Base-by-base conservation (phyloP, 129 eudicot species). In the Tanacetum coccineum region DNA sequence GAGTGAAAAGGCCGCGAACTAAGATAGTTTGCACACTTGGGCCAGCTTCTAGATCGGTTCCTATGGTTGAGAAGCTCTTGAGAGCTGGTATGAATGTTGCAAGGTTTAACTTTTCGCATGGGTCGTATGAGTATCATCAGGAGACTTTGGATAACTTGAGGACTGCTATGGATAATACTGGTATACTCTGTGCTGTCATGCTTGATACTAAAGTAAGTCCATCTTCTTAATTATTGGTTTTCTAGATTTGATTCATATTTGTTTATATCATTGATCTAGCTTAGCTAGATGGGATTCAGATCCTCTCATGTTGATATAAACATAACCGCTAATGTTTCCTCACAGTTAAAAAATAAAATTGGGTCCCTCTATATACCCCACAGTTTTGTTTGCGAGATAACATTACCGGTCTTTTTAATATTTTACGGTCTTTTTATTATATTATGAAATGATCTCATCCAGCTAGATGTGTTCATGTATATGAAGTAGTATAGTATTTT, bases 71-170 rank as follows among this genome's bases (percentile, higher is more conserved):
- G 78, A 81, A 70, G 63, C 58, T 84, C 53, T 64, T 84, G 62
- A 70, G 39, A 40, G 90, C 90, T 0, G 86, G 90, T 0, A 84
- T 84, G 90, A 84, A 84, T 65, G 90, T 84, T 2, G 90, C 90
- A 12, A 40, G 90, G 0, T 84, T 84, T 59, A 84, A 84, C 15
- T 84, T 84, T 73, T 84, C 90, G 0, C 90, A 84, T 62, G 86
- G 90, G 5, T 78, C 80, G 14, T 84, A 81, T 6, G 75, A 71
- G 19, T 84, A 84, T 55, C 90, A 84, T 53, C 82, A 81, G 70
- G 86, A 84, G 39, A 84, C 90, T 3, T 78, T 84, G 2, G 76
- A 78, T 63, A 84, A 84, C 40, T 76, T 84, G 4, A 61, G 73
- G 0, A 52, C 80, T 2, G 90, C 90, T 21, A 70, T 84, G 76